Base-by-base conservation (phyloP, 2,329 filamentous ascomycete species). In the Grosmannia clavigera region DNA sequence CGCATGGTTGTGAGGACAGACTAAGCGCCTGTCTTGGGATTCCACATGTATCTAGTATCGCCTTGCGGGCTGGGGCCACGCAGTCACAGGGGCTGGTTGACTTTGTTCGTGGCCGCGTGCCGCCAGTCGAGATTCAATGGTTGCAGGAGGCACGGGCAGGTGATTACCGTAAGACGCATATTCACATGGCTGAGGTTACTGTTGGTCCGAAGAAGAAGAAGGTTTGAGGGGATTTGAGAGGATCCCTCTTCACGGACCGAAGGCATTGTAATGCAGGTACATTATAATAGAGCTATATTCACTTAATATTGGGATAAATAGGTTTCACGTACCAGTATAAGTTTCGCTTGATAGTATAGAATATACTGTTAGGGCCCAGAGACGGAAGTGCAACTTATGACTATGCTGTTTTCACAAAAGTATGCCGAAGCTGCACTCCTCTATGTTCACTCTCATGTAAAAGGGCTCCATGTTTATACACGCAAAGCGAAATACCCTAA, bases 21-120 rank as follows among this genome's bases (percentile, higher is more conserved):
- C 71, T 90, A 19, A 80, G 80, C 55, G 70, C 73, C 35, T 76
- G 76, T 25, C 73, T 90, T 3, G 81, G 81, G 2, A 75, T 89
- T 11, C 82, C 84, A 0, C 78, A 84, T 40, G 83, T 84, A 0
- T 87, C 85, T 1, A 83, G 84, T 27, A 72, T 90, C 38, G 87
- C 80, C 0, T 69, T 90, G 7, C 70, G 76, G 25, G 73, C 75
- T 7, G 78, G 74, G 46, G 82, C 85, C 0, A 83, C 84, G 0
- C 78, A 81, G 51, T 76, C 81, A 0, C 76, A 76, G 57, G 76
- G 80, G 1, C 68, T 90, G 11, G 68, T 85, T 29, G 76, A 83
- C 4, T 81, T 83, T 64, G 76, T 83, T 1, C 70, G 75, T 35
- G 72, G 77, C 43, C 73, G 75, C 60, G 81, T 88, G 1, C 70